A percentile compares a stretch with the other conserved stretches of the same genome.
Evolutionary conservation across 1,139 yeast species (phyloP).

Genomic region (Blastobotrys illinoisensis): DNA sequence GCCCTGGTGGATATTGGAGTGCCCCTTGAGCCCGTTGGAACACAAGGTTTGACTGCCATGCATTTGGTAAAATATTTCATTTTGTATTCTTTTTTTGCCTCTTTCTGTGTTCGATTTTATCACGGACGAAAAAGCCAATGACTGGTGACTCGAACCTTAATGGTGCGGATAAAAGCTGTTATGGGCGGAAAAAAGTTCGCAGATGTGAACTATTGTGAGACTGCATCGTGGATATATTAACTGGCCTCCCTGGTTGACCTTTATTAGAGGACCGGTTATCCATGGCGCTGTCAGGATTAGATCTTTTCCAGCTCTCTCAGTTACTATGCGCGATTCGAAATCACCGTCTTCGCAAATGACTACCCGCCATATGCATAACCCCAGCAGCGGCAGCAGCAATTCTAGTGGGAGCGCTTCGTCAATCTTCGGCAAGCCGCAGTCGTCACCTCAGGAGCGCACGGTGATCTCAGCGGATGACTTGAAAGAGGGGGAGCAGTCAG

Average conservation of each 20-base stretch:
- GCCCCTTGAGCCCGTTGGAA: not conserved
- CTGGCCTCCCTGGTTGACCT: not conserved
- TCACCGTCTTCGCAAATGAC: not conserved
- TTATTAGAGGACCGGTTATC: not conserved
- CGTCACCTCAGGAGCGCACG: not conserved
- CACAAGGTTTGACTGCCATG: not conserved
- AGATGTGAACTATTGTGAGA: not conserved
- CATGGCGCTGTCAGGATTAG: not conserved
- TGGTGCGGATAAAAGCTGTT: not conserved
- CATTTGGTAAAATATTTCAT: not conserved
- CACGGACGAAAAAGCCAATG: not conserved
- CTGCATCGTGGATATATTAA: not conserved
- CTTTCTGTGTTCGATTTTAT: not conserved
- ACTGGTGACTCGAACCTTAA: not conserved
- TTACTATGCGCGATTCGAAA: not conserved
- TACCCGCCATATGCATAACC: not conserved
- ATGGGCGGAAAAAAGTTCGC: not conserved
- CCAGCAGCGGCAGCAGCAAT: not conserved
- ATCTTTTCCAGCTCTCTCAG: not conserved
- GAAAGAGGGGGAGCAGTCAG: not conserved
- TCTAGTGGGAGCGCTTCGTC: not conserved
- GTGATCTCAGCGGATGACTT: not conserved
- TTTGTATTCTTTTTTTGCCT: not conserved
- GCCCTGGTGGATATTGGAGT: not conserved
- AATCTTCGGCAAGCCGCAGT: not conserved